These are phyloP conservation scores for Simplicillium sp. DNA, from an alignment of 2,329 filamentous ascomycete species.

Conservation along the genomic window DNA sequence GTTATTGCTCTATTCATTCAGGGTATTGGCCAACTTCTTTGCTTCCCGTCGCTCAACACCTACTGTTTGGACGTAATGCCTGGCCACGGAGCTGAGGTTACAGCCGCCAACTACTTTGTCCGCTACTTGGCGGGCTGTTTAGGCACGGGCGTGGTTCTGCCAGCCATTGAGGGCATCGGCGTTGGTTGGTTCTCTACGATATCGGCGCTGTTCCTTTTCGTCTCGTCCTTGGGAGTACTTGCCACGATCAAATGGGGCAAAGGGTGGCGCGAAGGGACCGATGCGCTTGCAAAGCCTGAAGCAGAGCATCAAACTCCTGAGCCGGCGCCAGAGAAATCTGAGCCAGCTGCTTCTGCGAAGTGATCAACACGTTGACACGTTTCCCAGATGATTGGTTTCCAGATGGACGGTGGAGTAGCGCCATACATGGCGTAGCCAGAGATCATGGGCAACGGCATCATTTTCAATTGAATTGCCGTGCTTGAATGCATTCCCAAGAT, in stretches of 20 bases:
- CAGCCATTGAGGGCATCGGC: constrained; percentile 63
- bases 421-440: constrained; percentile 5
- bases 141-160: constrained; percentile 62
- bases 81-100: constrained; percentile 58
- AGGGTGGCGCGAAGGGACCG: constrained; percentile 26
- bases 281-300: constrained; percentile 10
- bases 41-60: constrained; percentile 67
- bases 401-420: too few species aligned
- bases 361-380: too few species aligned
- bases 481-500: too few species aligned
- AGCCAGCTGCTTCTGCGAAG: too few species aligned
- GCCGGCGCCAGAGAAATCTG: background rate
- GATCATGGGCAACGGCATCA: constrained; percentile 2
- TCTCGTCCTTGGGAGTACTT: constrained; percentile 24
- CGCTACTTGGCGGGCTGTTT: constrained; percentile 66
- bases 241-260: constrained; percentile 29
- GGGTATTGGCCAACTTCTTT: constrained; percentile 65
- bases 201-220: constrained; percentile 24
- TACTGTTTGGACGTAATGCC: constrained; percentile 79
- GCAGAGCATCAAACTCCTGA: background rate
- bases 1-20: constrained; percentile 68
- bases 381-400: too few species aligned
- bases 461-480: background rate
- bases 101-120: constrained; percentile 72
- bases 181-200: constrained; percentile 78